Conservation (phyloP, 2,329 filamentous ascomycete genomes). For the Trichocomaceae sp. region DNA sequence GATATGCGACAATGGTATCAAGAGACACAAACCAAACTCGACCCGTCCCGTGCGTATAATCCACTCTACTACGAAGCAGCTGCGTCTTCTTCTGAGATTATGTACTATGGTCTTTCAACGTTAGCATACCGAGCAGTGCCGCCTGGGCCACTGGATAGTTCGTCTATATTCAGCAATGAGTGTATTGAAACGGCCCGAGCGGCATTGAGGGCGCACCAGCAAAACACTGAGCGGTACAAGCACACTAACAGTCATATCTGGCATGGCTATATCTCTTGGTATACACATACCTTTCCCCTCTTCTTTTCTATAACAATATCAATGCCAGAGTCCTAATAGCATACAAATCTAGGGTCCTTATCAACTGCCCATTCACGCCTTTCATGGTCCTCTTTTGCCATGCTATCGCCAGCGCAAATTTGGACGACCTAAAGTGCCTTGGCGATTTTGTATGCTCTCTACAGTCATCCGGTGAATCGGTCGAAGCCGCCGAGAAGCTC, state of each 20-base stretch:
- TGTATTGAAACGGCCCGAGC: conserved; percentile 33
- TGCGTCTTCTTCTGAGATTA: conserved; percentile 29
- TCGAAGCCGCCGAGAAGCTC: conserved; percentile 51
- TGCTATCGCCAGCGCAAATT: conserved; percentile 42
- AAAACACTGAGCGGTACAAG: conserved; percentile 14
- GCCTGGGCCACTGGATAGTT: conserved; percentile 19
- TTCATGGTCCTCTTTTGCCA: conserved; percentile 38
- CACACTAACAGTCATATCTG: conserved; percentile 15
- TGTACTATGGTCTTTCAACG: conserved; percentile 31
- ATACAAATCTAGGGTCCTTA: conserved; percentile 17
- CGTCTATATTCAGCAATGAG: conserved; percentile 28
- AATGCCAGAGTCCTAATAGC: not conserved
- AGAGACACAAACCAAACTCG: conserved; percentile 13
- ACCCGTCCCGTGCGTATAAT: conserved; percentile 16
- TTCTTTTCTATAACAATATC: not conserved
- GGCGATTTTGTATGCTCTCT: conserved; percentile 49
- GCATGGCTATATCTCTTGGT: conserved; percentile 17
- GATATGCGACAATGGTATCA: conserved; percentile 16
- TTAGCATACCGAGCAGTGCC: conserved; percentile 38
- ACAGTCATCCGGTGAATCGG: conserved; percentile 42
- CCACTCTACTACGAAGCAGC: conserved; percentile 22
- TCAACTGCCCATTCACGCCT: conserved; percentile 36
- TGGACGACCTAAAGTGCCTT: conserved; percentile 46
- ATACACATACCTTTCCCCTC: not conserved
- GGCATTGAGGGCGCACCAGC: conserved; percentile 30